phyloP scores from a whole-genome alignment of 1,284 basidiomycete genomes.

The Puccinia horiana region DNA sequence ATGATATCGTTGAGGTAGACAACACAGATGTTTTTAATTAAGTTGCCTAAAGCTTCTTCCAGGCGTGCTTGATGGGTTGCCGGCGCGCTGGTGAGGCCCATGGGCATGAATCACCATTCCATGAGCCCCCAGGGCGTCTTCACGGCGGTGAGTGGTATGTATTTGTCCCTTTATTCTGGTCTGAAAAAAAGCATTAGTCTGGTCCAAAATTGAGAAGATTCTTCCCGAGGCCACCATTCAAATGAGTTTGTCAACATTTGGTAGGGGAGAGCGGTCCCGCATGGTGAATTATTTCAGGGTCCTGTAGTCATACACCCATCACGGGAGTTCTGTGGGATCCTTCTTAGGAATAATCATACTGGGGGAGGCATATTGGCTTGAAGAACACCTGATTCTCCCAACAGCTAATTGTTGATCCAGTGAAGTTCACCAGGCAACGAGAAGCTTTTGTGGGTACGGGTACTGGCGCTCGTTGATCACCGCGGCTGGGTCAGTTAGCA shows the following conservation, averaged over 20 bases:
- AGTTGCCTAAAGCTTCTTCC: slow-evolving; percentile 9
- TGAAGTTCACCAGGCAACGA: not conserved
- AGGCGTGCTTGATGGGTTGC: slow-evolving; percentile 56
- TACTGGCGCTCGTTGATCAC: not conserved
- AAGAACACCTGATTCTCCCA: not conserved
- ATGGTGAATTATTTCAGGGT: not conserved
- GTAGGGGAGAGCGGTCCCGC: slow-evolving; percentile 49
- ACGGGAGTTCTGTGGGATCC: slow-evolving; percentile 50
- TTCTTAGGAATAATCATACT: slow-evolving; percentile 31
- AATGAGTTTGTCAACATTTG: slow-evolving; percentile 52
- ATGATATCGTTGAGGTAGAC: no score
- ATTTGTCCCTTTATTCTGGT: slow-evolving; percentile 37
- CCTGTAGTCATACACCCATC: slow-evolving; percentile 48
- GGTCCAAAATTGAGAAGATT: slow-evolving; percentile 51
- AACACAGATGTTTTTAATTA: not conserved
- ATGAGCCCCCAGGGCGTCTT: slow-evolving; percentile 23
- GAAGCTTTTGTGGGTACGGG: not conserved
- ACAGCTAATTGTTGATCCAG: not conserved
- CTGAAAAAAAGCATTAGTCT: slow-evolving; percentile 51
- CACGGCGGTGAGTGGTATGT: slow-evolving; percentile 52
- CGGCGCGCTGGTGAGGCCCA: slow-evolving; percentile 58
- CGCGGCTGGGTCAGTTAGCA: not conserved
- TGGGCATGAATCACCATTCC: slow-evolving; percentile 50
- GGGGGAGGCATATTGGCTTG: slow-evolving; percentile 20
- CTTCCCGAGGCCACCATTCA: slow-evolving; percentile 37